Evolutionary conservation across 2,329 filamentous ascomycete genomes (phyloP).

Genomic region (Talaromyces pinophilus): DNA sequence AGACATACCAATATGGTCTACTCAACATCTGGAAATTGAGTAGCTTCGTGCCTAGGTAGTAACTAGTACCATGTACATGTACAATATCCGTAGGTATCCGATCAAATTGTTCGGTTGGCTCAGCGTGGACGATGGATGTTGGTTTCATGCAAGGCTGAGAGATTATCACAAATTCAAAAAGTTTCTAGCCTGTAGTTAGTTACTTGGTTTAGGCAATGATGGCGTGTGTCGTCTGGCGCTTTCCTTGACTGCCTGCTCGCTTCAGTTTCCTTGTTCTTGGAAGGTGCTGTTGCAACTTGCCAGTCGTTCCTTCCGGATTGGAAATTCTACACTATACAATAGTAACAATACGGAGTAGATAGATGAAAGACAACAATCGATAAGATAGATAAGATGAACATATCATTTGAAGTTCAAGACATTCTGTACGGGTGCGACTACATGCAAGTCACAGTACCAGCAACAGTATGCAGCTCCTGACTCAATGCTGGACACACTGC

Average conservation of each 20-base stretch:
- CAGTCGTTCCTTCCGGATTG: neutral
- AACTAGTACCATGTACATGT: neutral
- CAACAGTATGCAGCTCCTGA: neutral
- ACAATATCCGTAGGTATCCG: neutral
- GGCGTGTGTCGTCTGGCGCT: constrained; percentile 1
- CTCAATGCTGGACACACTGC: neutral
- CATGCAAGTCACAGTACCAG: neutral
- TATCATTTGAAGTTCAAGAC: neutral
- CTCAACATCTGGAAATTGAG: neutral
- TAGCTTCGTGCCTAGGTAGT: neutral
- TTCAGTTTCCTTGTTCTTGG: neutral
- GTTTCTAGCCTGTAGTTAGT: neutral
- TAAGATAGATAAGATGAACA: neutral
- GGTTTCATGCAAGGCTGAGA: constrained; percentile 12
- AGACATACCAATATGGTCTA: neutral
- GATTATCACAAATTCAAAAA: constrained; percentile 12
- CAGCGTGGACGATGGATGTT: neutral
- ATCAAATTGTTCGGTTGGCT: constrained; percentile 1
- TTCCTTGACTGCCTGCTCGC: neutral
- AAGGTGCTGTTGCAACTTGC: neutral
- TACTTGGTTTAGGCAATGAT: neutral
- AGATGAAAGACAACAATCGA: neutral
- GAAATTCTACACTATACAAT: neutral
- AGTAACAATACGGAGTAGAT: neutral
- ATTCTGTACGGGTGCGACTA: neutral